These are phyloP conservation scores for Beauveria rudraprayagi DNA, from an alignment of 2,329 filamentous ascomycete species.

Conservation along the genomic window DNA sequence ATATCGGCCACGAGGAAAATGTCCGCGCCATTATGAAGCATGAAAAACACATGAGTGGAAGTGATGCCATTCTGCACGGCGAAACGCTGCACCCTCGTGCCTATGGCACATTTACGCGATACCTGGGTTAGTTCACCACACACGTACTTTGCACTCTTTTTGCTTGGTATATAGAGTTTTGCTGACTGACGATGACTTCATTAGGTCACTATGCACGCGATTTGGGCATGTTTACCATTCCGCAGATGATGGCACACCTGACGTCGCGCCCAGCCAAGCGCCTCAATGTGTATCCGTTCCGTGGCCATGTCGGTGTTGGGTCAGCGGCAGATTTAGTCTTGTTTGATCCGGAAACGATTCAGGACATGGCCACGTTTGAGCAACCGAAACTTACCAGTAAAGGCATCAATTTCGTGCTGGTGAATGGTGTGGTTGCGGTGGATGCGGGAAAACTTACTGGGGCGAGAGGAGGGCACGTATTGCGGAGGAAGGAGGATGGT, in stretches of 20 bases:
- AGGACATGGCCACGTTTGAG: conserved; percentile 18
- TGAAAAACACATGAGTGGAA: conserved; percentile 18
- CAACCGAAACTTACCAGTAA: conserved; percentile 16
- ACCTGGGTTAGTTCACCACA: conserved; percentile 13
- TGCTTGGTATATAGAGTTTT: not conserved
- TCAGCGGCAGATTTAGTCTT: conserved; percentile 19
- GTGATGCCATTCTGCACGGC: conserved; percentile 19
- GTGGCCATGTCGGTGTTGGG: conserved; percentile 16
- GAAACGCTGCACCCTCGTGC: conserved; percentile 18
- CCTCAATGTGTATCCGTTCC: conserved; percentile 16
- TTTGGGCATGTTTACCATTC: conserved; percentile 15
- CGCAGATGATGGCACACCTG: conserved; percentile 18
- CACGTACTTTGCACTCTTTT: not conserved
- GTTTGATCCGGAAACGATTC: conserved; percentile 16
- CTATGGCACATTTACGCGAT: conserved; percentile 19
- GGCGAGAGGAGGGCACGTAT: conserved; percentile 14
- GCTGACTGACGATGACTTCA: too few relatives aligned
- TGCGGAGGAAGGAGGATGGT: conserved; percentile 12
- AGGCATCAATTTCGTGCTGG: conserved; percentile 17
- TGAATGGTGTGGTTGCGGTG: conserved; percentile 18
- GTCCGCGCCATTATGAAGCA: conserved; percentile 19
- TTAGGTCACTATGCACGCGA: conserved; percentile 18
- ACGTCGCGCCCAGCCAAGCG: conserved; percentile 19
- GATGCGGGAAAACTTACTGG: conserved; percentile 17
- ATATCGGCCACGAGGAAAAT: conserved; percentile 19